Evolutionary conservation across 768 basidiomycete species (phyloP).

Genomic region (Agaricus bisporus): DNA sequence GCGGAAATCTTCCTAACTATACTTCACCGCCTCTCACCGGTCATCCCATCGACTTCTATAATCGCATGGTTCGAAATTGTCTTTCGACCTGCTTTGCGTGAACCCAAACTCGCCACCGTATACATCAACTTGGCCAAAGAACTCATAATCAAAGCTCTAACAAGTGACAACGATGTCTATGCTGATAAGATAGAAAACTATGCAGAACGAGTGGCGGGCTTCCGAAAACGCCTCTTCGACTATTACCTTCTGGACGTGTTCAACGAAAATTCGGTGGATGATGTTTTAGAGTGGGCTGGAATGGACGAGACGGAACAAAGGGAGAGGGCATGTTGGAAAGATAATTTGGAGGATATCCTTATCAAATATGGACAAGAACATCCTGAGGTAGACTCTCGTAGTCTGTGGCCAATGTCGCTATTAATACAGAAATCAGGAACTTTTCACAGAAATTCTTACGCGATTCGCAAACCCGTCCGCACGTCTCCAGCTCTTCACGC

Average conservation of each 20-base stretch:
- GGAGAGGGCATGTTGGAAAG: conserved; percentile 62
- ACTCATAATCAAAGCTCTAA: conserved; percentile 58
- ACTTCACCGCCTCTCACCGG: conserved; percentile 53
- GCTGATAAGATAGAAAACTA: conserved; percentile 24
- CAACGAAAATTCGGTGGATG: conserved; percentile 68
- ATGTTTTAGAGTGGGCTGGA: conserved; percentile 70
- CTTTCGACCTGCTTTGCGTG: conserved; percentile 70
- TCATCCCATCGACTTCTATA: conserved; percentile 58
- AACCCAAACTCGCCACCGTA: conserved; percentile 56
- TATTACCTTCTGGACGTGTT: conserved; percentile 73
- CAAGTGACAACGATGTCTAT: conserved; percentile 30
- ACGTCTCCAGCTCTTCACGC: conserved; percentile 63
- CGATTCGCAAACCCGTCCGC: conserved; percentile 56
- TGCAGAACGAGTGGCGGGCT: conserved; percentile 48
- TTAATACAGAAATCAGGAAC: conserved; percentile 39
- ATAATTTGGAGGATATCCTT: conserved; percentile 71
- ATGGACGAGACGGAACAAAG: conserved; percentile 58
- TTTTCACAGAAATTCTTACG: conserved; percentile 59
- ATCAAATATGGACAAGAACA: conserved; percentile 55
- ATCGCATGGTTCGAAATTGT: conserved; percentile 84
- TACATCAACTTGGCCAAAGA: conserved; percentile 66
- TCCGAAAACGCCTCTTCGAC: conserved; percentile 64
- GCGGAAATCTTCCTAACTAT: conserved; percentile 63
- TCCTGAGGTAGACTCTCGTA: conserved; percentile 48
- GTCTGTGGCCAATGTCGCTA: background rate